phyloP scores from a whole-genome alignment of 768 basidiomycete species.

The Sporobolomyces phaffii region DNA sequence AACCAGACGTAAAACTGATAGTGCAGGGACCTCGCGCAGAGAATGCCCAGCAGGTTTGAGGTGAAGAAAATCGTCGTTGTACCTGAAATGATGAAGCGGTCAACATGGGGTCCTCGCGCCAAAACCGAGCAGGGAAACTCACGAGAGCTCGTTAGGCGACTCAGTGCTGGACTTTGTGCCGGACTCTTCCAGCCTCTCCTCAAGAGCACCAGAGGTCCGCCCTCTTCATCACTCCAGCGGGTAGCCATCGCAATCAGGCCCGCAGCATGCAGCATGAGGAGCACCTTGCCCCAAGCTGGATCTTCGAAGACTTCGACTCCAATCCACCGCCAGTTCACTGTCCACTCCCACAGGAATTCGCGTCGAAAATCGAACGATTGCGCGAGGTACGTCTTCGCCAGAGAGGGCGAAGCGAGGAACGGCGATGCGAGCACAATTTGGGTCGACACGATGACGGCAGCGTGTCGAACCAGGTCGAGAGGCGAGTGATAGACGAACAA shows the following conservation, averaged over 20 bases:
- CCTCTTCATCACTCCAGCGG: slow-evolving; percentile 70
- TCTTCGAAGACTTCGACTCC: slow-evolving; percentile 65
- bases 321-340: slow-evolving; percentile 93
- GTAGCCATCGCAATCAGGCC: slow-evolving; percentile 62
- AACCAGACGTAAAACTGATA: slow-evolving; percentile 99
- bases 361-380: slow-evolving; percentile 76
- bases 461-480: slow-evolving; percentile 32
- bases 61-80: slow-evolving; percentile 76
- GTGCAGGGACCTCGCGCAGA: slow-evolving; percentile 88
- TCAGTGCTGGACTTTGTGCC: slow-evolving; percentile 47
- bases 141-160: slow-evolving; percentile 61
- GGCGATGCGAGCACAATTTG: slow-evolving; percentile 40
- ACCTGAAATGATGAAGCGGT: slow-evolving; percentile 51
- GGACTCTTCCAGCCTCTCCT: slow-evolving; percentile 56
- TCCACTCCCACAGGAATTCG: slow-evolving; percentile 90
- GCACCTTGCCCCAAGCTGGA: slow-evolving; percentile 55
- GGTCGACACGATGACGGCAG: slow-evolving; percentile 38
- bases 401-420: slow-evolving; percentile 57
- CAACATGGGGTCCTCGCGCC: background rate
- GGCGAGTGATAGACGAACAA: slow-evolving; percentile 47
- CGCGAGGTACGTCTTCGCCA: slow-evolving; percentile 50
- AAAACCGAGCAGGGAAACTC: slow-evolving; percentile 43
- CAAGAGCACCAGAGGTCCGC: slow-evolving; percentile 60
- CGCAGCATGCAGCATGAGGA: slow-evolving; percentile 63
- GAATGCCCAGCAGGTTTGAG: slow-evolving; percentile 81